These are phyloP conservation scores for Solanum aculeatissimum DNA, from an alignment of 305 asterid genomes.

Conservation along the genomic window DNA sequence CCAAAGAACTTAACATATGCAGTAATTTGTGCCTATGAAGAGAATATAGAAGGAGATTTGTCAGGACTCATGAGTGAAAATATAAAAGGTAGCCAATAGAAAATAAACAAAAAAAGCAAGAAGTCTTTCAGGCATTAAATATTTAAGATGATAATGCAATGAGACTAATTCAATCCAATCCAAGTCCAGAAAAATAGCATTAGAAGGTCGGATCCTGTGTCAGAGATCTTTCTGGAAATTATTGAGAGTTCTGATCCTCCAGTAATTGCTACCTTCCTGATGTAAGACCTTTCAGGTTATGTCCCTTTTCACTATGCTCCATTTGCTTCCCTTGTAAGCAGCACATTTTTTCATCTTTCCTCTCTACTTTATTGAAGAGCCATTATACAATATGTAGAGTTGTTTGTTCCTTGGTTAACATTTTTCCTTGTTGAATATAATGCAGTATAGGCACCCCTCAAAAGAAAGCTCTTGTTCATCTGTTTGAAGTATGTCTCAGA, in stretches of 20 bases:
- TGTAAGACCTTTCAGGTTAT: not conserved
- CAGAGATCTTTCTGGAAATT: not conserved
- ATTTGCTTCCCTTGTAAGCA: not conserved
- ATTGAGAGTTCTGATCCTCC: not conserved
- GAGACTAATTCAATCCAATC: not conserved
- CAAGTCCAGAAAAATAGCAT: not conserved
- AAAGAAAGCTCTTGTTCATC: not conserved
- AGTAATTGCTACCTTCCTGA: not conserved
- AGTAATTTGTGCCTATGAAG: constrained; percentile 64
- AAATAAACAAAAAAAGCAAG: not conserved
- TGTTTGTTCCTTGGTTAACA: not conserved
- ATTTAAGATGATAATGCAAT: not conserved
- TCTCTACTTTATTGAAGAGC: not conserved
- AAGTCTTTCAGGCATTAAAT: not conserved
- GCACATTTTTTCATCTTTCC: not conserved
- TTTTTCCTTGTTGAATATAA: not conserved
- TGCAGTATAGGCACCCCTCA: not conserved
- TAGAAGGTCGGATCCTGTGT: not conserved
- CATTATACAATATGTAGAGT: not conserved
- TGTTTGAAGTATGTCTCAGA: not conserved
- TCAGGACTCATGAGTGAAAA: not conserved
- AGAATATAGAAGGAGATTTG: not conserved
- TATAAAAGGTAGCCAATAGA: not conserved
- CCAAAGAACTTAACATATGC: constrained; percentile 98
- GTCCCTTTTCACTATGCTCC: not conserved